phyloP scores from a whole-genome alignment of 192 early-diverging fungal genomes.

The Coemansia guatemalensis region DNA sequence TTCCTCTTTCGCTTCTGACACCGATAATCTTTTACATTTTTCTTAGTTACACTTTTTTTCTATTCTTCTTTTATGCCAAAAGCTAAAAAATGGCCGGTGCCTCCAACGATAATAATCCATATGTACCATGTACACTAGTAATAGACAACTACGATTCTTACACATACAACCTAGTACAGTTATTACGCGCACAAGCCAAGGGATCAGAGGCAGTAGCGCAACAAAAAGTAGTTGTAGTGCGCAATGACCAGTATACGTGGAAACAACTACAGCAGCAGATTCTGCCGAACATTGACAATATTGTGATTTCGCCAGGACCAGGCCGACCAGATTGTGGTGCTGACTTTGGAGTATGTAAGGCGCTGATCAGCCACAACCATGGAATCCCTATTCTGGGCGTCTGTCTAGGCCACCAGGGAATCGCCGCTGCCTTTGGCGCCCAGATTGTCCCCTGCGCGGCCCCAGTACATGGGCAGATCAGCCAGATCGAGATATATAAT shows the following conservation, averaged over 20 bases:
- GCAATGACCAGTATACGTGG: slow-evolving; percentile 93
- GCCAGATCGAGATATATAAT: slow-evolving; percentile 35
- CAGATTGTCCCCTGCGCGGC: slow-evolving; percentile 62
- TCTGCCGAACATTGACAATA: slow-evolving; percentile 80
- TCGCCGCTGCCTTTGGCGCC: slow-evolving; percentile 68
- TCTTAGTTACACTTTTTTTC: too few species aligned
- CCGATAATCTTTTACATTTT: not conserved
- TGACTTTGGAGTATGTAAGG: slow-evolving; percentile 49
- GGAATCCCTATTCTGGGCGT: slow-evolving; percentile 82
- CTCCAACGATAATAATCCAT: not conserved
- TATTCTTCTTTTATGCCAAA: not conserved
- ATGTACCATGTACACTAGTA: not conserved
- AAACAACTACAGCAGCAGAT: slow-evolving; percentile 54
- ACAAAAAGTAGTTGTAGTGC: slow-evolving; percentile 73
- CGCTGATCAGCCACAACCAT: slow-evolving; percentile 22
- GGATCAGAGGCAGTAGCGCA: not conserved
- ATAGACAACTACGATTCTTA: not conserved
- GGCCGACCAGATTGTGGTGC: slow-evolving; percentile 69
- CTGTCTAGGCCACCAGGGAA: slow-evolving; percentile 93
- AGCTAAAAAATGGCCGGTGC: not conserved
- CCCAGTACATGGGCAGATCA: slow-evolving; percentile 84
- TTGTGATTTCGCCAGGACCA: slow-evolving; percentile 94
- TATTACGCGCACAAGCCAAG: not conserved
- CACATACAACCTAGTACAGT: not conserved
- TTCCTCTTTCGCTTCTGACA: too few species aligned